Evolutionary conservation across 2,329 filamentous ascomycete species (phyloP).

Genomic region (Neurospora sp.): DNA sequence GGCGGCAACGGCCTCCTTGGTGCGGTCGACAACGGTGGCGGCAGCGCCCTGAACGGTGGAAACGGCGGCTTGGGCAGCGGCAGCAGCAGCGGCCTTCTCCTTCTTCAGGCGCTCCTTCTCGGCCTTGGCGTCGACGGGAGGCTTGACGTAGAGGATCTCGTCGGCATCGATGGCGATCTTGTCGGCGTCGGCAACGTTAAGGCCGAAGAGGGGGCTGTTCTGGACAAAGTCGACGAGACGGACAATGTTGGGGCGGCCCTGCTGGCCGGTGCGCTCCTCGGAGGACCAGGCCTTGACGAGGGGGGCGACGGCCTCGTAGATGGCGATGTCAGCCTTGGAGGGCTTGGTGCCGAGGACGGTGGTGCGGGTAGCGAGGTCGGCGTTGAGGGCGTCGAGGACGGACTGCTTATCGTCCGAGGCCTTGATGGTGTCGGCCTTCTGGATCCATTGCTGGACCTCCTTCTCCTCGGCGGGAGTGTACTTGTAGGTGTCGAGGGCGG

Average conservation of each 20-base stretch:
- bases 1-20: conserved; percentile 47
- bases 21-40: conserved; percentile 41
- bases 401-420: conserved; percentile 46
- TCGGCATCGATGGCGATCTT: conserved; percentile 73
- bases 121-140: conserved; percentile 80
- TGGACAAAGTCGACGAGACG: conserved; percentile 92
- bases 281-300: conserved; percentile 69
- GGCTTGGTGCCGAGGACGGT: conserved; percentile 86
- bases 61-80: conserved; percentile 37
- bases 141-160: conserved; percentile 78
- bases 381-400: conserved; percentile 72
- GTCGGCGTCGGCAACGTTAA: conserved; percentile 59
- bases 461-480: conserved; percentile 74
- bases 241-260: conserved; percentile 84
- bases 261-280: conserved; percentile 82
- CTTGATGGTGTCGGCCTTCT: conserved; percentile 62
- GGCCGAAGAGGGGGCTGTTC: conserved; percentile 66
- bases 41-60: conserved; percentile 29
- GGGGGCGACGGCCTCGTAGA: conserved; percentile 71
- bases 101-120: conserved; percentile 97
- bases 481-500: conserved; percentile 53
- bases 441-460: conserved; percentile 84
- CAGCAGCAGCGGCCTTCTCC: conserved; percentile 69
- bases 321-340: conserved; percentile 73
- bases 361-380: conserved; percentile 77